Conservation (phyloP, 2,329 filamentous ascomycete genomes). For the Curvularia lunata region DNA sequence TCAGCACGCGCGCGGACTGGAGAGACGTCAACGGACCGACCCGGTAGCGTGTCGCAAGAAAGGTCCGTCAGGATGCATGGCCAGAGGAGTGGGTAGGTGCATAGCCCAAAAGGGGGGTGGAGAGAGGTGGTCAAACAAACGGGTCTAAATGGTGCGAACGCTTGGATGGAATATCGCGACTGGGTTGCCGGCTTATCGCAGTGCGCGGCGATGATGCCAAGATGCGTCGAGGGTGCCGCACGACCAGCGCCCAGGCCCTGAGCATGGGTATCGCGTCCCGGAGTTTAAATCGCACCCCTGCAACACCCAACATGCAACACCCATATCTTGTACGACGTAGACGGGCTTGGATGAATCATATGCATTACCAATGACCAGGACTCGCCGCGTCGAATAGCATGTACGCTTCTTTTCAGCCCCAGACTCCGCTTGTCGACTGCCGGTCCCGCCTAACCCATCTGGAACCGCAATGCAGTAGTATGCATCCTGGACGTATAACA, state of each 20-base stretch:
- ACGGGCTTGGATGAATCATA: neutral
- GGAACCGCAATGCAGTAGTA: neutral
- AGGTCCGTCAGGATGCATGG: conserved; percentile 17
- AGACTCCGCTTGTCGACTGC: neutral
- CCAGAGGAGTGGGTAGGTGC: conserved; percentile 5
- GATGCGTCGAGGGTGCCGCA: neutral
- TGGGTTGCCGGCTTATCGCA: neutral
- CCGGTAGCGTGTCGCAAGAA: conserved; percentile 26
- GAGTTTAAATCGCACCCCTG: neutral
- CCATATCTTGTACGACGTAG: neutral
- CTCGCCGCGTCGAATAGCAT: too few relatives aligned
- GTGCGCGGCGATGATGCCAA: conserved; percentile 1
- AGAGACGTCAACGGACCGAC: conserved; percentile 30
- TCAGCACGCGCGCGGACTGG: conserved; percentile 9
- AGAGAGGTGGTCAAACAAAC: too few relatives aligned
- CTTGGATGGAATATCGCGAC: neutral
- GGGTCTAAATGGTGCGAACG: neutral
- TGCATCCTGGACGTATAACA: neutral
- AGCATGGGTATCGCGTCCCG: neutral
- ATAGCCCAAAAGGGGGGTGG: neutral
- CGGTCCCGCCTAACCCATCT: neutral
- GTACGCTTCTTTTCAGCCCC: neutral
- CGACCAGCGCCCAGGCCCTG: neutral
- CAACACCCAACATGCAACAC: neutral
- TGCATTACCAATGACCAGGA: neutral